Evolutionary conservation across 495 filamentous ascomycete genomes (phyloP).

Genomic region (Tuber calosporum): DNA sequence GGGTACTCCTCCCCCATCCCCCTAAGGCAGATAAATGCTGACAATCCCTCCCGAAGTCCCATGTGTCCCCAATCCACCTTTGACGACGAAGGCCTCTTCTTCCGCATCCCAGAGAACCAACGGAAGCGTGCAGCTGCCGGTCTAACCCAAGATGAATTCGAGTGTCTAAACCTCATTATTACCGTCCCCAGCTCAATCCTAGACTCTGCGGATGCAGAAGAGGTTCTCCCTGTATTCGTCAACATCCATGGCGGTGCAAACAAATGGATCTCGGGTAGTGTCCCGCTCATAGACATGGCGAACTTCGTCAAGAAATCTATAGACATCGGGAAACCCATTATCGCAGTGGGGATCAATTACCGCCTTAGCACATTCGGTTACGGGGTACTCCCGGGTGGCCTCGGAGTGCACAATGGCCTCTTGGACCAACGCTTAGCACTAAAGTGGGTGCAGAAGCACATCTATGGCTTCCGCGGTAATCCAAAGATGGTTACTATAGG

Average conservation of each 20-base stretch:
- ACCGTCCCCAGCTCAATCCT: neutral
- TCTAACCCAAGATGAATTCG: neutral
- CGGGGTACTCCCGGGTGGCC: constrained; percentile 12
- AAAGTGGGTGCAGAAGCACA: constrained; percentile 64
- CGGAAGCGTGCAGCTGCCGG: neutral
- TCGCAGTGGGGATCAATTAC: constrained; percentile 22
- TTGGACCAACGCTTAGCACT: constrained; percentile 62
- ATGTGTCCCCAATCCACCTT: neutral
- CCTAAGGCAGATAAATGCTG: neutral
- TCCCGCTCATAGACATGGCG: neutral
- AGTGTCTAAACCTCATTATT: neutral
- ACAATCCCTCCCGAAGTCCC: neutral
- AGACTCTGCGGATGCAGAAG: neutral
- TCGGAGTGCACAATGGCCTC: constrained; percentile 50
- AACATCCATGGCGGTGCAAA: neutral
- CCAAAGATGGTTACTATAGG: constrained; percentile 56
- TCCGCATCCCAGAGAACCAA: neutral
- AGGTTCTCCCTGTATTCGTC: neutral
- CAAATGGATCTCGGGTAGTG: neutral
- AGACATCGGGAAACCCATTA: constrained; percentile 17
- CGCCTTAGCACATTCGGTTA: constrained; percentile 16
- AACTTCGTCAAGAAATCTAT: constrained; percentile 2
- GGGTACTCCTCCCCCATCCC: neutral
- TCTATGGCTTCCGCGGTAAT: constrained; percentile 63
- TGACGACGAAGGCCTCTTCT: neutral